Base-by-base conservation (phyloP, 106 monocot genomes). In the Acorus calamus region DNA sequence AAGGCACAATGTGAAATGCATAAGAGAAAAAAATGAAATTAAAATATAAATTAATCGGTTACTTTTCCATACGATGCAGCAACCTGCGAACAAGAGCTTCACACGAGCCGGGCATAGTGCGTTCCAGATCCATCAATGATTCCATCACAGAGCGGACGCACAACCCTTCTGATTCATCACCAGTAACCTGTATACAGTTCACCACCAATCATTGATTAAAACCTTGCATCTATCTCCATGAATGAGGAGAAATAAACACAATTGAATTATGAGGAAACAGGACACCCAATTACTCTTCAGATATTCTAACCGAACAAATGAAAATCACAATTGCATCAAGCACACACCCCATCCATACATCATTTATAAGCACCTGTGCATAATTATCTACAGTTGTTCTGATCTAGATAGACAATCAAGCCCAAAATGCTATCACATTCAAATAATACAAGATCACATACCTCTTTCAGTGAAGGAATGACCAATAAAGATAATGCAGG, bases 381-480 rank as follows among this genome's bases (percentile, higher is more conserved):
- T 28, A 28, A 28, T 28, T 28, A 28, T 28, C 28, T 28, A 28
- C 28, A 28, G 28, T 28, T 28, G 28, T 28, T 28, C 28, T 28
- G 28, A 28, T 28, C 28, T 28, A 28, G 28, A 28, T 28, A 28
- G 28, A 28, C 28, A 28, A 28, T 28, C 28, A 28, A 28, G 1
- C 28, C 28, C 28, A 1, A 28, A 28, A 28, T 28, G 28, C 28
- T 1, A 28, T 28, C 28, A 28, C 28, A 28, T 28, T 28, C 28
- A 28, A 28, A 28, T 28, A 28, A 28, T 28, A 0, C 28, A 28
- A 28, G 28, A 28, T 28, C 0, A 56, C 44, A 14, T 66, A 94
- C 89, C 89, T 94, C 90, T 73, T 90, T 94, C 46, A 94, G 42
- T 69, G 94, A 90, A 69, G 94, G 94, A 71, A 90, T 71, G 54